Evolutionary conservation across 306 rosid species (phyloP).

Genomic region (Hylodesmum podocarpum): DNA sequence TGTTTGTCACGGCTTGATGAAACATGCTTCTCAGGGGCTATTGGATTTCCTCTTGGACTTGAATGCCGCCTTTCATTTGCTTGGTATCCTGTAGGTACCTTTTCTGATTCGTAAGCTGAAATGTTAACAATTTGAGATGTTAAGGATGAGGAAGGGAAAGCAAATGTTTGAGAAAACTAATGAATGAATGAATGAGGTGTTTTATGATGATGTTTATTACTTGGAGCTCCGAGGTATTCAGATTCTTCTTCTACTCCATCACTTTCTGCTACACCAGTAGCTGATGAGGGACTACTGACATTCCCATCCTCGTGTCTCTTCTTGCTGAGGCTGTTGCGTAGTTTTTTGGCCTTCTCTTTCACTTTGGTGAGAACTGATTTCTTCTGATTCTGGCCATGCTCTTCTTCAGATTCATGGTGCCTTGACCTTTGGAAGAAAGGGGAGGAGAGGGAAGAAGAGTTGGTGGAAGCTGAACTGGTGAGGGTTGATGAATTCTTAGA

Average conservation of each 20-base stretch:
- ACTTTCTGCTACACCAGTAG: slow-evolving; percentile 35
- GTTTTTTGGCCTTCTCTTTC: slow-evolving; percentile 86
- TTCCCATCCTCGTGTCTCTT: slow-evolving; percentile 58
- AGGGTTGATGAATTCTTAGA: slow-evolving; percentile 35
- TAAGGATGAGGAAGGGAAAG: background rate
- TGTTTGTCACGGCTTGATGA: slow-evolving; percentile 36
- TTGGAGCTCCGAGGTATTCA: slow-evolving; percentile 78
- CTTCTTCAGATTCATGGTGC: slow-evolving; percentile 59
- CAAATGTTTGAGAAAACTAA: background rate
- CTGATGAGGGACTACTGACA: slow-evolving; percentile 38
- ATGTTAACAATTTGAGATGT: background rate
- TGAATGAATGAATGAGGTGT: background rate
- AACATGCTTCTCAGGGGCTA: slow-evolving; percentile 51
- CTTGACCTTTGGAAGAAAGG: slow-evolving; percentile 33
- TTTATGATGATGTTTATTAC: slow-evolving; percentile 35
- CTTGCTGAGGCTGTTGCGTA: slow-evolving; percentile 76
- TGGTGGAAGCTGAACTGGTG: slow-evolving; percentile 7
- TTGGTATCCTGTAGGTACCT: slow-evolving; percentile 46
- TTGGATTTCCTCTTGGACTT: slow-evolving; percentile 47
- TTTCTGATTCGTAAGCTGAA: slow-evolving; percentile 77
- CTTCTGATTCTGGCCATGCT: slow-evolving; percentile 64
- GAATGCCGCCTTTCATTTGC: slow-evolving; percentile 44
- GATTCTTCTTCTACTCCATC: slow-evolving; percentile 48
- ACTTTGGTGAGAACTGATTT: slow-evolving; percentile 89
- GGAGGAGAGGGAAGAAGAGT: slow-evolving; percentile 24